phyloP scores from a whole-genome alignment of 2,329 filamentous ascomycete genomes.

The Drechmeria coniospora region DNA sequence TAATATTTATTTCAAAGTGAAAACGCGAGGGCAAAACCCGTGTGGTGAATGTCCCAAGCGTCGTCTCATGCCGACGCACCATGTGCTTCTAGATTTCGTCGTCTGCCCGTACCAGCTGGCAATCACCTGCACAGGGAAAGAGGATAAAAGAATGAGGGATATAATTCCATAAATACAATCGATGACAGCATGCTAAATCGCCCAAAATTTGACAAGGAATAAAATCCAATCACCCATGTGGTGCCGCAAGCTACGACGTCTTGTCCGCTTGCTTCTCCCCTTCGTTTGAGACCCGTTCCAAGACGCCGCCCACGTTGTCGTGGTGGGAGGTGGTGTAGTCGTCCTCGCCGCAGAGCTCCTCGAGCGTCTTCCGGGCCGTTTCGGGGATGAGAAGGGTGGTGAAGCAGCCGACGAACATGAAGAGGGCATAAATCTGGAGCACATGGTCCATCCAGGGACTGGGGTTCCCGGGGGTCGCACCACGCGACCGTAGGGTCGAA shows the following conservation, averaged over 20 bases:
- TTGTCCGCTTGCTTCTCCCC: constrained; percentile 2
- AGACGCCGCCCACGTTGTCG: neutral
- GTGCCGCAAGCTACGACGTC: constrained; percentile 3
- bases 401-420: constrained; percentile 59
- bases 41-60: too few relatives aligned
- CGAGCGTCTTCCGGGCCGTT: constrained; percentile 60
- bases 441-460: constrained; percentile 63
- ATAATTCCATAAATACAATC: too few relatives aligned
- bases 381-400: constrained; percentile 58
- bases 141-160: too few relatives aligned
- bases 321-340: constrained; percentile 12
- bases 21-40: too few relatives aligned
- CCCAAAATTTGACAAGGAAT: too few relatives aligned
- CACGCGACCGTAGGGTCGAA: constrained; percentile 32
- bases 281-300: neutral
- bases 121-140: too few relatives aligned
- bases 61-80: too few relatives aligned
- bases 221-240: too few relatives aligned
- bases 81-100: too few relatives aligned
- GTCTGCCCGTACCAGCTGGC: too few relatives aligned
- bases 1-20: too few relatives aligned
- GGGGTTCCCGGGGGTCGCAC: constrained; percentile 21
- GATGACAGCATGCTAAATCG: too few relatives aligned
- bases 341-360: constrained; percentile 35
- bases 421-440: constrained; percentile 57